These are phyloP conservation scores for Suhomyces tanzawaensis DNA, from an alignment of 805 yeast genomes.

Conservation along the genomic window DNA sequence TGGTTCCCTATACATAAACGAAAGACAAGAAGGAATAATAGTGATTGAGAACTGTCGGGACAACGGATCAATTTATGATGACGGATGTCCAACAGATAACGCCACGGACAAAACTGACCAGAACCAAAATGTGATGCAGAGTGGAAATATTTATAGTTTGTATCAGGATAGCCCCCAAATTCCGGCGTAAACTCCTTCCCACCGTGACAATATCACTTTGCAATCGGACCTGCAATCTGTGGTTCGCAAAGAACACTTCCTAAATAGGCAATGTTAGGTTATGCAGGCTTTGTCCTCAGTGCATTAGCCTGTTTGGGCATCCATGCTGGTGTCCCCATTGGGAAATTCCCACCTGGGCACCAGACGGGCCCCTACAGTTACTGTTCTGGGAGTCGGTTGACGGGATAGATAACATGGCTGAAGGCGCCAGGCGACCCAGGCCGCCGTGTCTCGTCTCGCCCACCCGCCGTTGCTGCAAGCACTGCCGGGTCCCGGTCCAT, in stretches of 20 bases:
- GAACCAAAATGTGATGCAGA: not conserved
- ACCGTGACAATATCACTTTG: not conserved
- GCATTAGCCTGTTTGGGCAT: constrained; percentile 11
- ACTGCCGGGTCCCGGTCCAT: too few species aligned
- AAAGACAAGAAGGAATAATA: not conserved
- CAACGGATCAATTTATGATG: not conserved
- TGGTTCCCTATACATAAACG: not conserved
- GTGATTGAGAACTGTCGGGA: not conserved
- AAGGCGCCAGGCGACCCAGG: too few species aligned
- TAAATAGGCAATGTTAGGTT: constrained; percentile 15
- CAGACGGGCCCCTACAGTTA: too few species aligned
- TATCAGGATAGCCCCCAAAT: not conserved
- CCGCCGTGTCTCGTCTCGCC: too few species aligned
- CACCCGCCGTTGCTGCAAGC: too few species aligned
- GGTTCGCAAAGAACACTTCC: constrained; percentile 11
- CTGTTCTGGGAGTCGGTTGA: too few species aligned
- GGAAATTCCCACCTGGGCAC: not conserved
- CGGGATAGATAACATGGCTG: too few species aligned
- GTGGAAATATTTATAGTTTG: not conserved
- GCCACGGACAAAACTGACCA: not conserved
- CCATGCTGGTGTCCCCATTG: not conserved
- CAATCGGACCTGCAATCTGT: constrained; percentile 1
- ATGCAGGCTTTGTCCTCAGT: constrained; percentile 3
- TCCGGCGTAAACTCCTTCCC: not conserved
- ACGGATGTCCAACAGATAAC: not conserved